These are phyloP conservation scores for Zea luxurians DNA, from an alignment of 176 grass and related monocot species.

Conservation along the genomic window DNA sequence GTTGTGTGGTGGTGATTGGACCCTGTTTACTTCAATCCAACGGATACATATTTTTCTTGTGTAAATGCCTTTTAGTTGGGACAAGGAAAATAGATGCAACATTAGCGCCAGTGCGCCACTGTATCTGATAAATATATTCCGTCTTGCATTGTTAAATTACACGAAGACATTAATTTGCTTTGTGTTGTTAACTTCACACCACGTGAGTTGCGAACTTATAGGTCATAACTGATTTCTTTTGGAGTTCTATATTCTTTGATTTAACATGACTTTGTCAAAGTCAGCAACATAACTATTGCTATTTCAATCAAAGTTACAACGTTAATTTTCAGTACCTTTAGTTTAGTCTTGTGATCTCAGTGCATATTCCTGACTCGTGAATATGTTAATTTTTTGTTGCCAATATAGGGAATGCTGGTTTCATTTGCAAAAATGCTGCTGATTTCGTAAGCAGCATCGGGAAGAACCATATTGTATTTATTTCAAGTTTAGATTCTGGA, in stretches of 20 bases:
- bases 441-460: conserved; percentile 59
- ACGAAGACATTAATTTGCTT: neutral
- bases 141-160: neutral
- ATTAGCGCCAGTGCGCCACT: neutral
- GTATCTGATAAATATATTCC: conserved; percentile 3
- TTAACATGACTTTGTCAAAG: neutral
- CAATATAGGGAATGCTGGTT: conserved; percentile 78
- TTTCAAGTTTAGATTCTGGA: conserved; percentile 95
- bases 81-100: neutral
- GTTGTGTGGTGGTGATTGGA: neutral
- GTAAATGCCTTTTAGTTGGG: neutral
- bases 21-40: neutral
- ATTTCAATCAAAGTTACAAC: neutral
- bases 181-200: conserved; percentile 2
- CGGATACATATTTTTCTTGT: neutral
- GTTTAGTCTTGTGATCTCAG: neutral
- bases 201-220: neutral
- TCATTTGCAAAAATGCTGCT: conserved; percentile 82
- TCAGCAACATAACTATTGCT: neutral
- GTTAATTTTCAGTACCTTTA: neutral
- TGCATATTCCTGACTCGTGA: conserved; percentile 2
- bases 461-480: conserved; percentile 76
- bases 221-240: neutral
- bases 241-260: neutral
- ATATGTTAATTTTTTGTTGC: conserved; percentile 5